phyloP scores from a whole-genome alignment of 2,329 filamentous ascomycete genomes.

The Arthrobotrys pseudoclavata region DNA sequence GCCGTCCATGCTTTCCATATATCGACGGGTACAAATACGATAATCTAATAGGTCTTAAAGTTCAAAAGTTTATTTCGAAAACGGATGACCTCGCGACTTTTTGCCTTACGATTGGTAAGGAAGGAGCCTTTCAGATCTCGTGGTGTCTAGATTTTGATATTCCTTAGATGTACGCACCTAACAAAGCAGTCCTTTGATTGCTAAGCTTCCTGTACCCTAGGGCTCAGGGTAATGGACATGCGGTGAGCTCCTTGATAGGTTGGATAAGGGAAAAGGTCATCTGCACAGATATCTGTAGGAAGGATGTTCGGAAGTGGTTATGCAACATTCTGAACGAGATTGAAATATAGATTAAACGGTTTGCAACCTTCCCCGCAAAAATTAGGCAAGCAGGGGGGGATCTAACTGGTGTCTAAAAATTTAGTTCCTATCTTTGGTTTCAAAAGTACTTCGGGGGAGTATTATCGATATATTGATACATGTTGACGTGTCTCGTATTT shows the following conservation, averaged over 20 bases:
- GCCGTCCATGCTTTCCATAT: background rate
- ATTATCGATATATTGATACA: background rate
- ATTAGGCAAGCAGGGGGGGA: background rate
- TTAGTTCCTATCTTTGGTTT: background rate
- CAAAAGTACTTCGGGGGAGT: background rate
- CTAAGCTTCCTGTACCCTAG: background rate
- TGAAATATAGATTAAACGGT: slow-evolving; percentile 14
- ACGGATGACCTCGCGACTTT: slow-evolving; percentile 27
- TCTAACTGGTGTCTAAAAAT: background rate
- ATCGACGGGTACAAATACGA: slow-evolving; percentile 18
- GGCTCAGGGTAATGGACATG: background rate
- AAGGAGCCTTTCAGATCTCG: background rate
- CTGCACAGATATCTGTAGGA: background rate
- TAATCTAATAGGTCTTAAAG: slow-evolving; percentile 8
- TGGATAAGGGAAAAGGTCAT: background rate
- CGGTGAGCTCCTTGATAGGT: slow-evolving; percentile 6
- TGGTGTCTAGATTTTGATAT: slow-evolving; percentile 17
- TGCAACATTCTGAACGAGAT: background rate
- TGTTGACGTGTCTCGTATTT: background rate
- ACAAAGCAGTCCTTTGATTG: background rate
- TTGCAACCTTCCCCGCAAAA: slow-evolving; percentile 25
- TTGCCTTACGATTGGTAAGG: background rate
- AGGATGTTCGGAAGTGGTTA: background rate
- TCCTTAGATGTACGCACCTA: background rate
- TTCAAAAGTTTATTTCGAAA: slow-evolving; percentile 38